phyloP scores from a whole-genome alignment of 2,329 filamentous ascomycete genomes.

The Alternaria sp. region DNA sequence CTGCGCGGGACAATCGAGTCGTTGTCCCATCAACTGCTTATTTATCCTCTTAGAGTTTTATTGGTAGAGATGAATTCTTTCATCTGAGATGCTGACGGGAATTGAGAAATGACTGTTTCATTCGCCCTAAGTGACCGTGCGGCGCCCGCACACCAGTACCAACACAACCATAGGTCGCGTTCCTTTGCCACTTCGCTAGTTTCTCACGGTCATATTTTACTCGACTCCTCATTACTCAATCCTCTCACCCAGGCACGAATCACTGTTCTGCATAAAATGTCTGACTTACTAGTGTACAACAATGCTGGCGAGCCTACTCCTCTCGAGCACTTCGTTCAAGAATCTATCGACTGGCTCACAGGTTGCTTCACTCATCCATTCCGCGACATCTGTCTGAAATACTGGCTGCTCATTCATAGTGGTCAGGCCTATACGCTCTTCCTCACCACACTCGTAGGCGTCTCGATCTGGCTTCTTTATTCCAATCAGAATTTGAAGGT shows the following conservation, averaged over 20 bases:
- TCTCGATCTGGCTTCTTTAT: not conserved
- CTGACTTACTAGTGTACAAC: not conserved
- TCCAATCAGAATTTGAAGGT: not conserved
- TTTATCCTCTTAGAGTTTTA: not conserved
- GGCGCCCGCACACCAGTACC: not conserved
- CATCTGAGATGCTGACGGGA: not conserved
- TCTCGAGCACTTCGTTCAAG: not conserved
- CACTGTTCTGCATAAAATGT: not conserved
- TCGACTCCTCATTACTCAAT: not conserved
- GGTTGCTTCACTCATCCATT: not conserved
- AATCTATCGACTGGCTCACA: not conserved
- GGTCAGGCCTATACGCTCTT: not conserved
- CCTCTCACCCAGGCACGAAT: not conserved
- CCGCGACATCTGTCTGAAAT: not conserved
- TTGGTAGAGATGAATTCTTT: not conserved
- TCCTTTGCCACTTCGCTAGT: not conserved
- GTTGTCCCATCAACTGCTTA: not conserved
- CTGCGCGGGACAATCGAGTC: no score
- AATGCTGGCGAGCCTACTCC: not conserved
- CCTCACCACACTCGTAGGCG: not conserved
- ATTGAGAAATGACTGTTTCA: not conserved
- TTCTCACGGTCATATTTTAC: not conserved
- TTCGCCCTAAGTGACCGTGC: not conserved
- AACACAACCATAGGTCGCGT: not conserved
- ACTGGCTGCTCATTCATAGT: conserved; percentile 2